A percentile compares a stretch with the other conserved stretches of the same genome.
Evolutionary conservation across 768 basidiomycete genomes (phyloP).

Genomic region (Boletus vermiculosoides): DNA sequence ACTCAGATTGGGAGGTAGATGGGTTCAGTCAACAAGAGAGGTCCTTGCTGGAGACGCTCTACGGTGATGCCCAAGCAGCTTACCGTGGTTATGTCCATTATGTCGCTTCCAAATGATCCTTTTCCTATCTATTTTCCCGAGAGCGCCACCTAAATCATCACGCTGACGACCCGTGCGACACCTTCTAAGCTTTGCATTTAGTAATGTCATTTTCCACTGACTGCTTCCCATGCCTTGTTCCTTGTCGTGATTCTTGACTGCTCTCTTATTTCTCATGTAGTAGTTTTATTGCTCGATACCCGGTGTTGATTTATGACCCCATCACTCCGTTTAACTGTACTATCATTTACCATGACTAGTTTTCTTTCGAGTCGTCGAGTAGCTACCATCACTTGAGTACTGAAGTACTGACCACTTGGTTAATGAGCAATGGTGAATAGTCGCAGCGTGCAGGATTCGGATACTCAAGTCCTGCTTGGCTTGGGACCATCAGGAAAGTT

Average conservation of each 20-base stretch:
- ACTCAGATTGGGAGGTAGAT: conserved; percentile 22
- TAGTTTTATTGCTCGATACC: not conserved
- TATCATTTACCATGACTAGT: not conserved
- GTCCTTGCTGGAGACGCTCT: conserved; percentile 24
- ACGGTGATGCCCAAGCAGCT: conserved; percentile 23
- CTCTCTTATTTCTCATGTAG: not conserved
- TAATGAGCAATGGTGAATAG: too few species aligned
- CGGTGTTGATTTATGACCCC: not conserved
- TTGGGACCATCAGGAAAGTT: too few species aligned
- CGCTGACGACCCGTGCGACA: not conserved
- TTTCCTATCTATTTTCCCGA: not conserved
- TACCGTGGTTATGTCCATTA: conserved; percentile 24
- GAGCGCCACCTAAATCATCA: not conserved
- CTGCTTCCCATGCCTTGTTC: not conserved
- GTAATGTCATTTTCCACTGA: not conserved
- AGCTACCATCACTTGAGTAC: too few species aligned
- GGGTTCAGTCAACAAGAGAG: conserved; percentile 18
- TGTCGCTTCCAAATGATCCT: conserved; percentile 6
- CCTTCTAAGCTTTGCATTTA: not conserved
- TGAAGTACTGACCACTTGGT: too few species aligned
- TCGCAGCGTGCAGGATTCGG: too few species aligned
- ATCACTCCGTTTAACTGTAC: not conserved
- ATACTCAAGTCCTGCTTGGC: too few species aligned
- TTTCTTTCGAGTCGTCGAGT: not conserved
- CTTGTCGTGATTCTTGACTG: not conserved